Evolutionary conservation across 306 rosid genomes (phyloP).

Genomic region (Ziziphus jujuba): DNA sequence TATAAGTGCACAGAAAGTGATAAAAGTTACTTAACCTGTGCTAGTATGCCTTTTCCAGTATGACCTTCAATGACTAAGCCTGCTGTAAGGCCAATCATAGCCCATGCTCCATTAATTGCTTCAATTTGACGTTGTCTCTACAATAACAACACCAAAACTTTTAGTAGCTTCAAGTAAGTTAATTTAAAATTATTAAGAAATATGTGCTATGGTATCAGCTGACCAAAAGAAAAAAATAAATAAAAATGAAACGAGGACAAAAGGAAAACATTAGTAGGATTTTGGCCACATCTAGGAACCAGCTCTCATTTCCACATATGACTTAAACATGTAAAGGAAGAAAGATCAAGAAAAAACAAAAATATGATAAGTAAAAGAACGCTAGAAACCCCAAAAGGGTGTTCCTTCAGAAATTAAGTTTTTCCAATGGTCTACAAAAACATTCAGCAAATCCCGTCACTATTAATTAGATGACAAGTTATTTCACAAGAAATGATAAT

Average conservation of each 20-base stretch:
- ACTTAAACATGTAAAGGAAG: background rate
- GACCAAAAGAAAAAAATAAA: background rate
- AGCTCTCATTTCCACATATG: background rate
- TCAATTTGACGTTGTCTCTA: conserved; percentile 84
- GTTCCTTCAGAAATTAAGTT: background rate
- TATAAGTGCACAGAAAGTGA: background rate
- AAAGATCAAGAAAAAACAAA: background rate
- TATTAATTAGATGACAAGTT: background rate
- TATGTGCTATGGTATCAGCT: background rate
- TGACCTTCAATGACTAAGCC: conserved; percentile 82
- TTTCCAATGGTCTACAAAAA: background rate
- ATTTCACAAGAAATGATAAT: no score
- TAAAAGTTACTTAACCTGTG: conserved; percentile 56
- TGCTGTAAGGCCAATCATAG: conserved; percentile 88
- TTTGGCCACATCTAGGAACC: background rate
- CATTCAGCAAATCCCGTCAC: background rate
- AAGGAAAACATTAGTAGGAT: background rate
- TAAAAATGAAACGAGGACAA: background rate
- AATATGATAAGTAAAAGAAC: no score
- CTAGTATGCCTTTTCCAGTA: conserved; percentile 70
- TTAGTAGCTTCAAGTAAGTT: conserved; percentile 9
- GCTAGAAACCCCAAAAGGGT: background rate
- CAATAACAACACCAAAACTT: conserved; percentile 31
- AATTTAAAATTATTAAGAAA: background rate
- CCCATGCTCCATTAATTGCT: conserved; percentile 96